phyloP scores from a whole-genome alignment of 2,329 filamentous ascomycete genomes.

The Arthrobotrys megalospora region DNA sequence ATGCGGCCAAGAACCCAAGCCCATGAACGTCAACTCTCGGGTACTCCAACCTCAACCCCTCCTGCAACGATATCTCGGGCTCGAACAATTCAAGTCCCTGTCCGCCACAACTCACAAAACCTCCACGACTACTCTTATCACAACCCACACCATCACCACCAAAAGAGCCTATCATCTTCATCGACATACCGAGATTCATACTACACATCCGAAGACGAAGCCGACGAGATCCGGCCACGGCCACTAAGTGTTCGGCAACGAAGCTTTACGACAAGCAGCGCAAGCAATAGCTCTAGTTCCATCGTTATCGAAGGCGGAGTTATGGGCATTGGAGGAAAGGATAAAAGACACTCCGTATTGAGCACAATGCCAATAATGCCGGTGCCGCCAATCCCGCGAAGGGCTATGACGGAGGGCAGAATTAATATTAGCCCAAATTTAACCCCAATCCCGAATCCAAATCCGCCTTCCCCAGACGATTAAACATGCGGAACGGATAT shows the following conservation, averaged over 20 bases:
- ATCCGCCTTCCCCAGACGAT: conserved; percentile 28
- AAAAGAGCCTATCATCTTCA: conserved; percentile 26
- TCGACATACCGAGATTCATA: conserved; percentile 44
- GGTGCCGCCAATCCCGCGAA: conserved; percentile 37
- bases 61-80: conserved; percentile 37
- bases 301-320: conserved; percentile 43
- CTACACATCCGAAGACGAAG: conserved; percentile 57
- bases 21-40: conserved; percentile 14
- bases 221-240: conserved; percentile 46
- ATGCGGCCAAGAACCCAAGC: conserved; percentile 29
- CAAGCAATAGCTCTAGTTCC: conserved; percentile 56
- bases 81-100: conserved; percentile 42
- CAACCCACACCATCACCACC: conserved; percentile 32
- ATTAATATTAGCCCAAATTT: conserved; percentile 5
- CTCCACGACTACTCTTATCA: conserved; percentile 12
- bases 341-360: conserved; percentile 34
- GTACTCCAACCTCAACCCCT: conserved; percentile 20
- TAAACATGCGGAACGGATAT: neutral
- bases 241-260: conserved; percentile 51
- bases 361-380: conserved; percentile 6
- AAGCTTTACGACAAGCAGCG: conserved; percentile 44
- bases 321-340: conserved; percentile 10
- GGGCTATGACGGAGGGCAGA: conserved; percentile 36
- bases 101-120: conserved; percentile 27
- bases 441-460: conserved; percentile 12